Base-by-base conservation (phyloP, 2,329 filamentous ascomycete species). In the Xylariales sp. region DNA sequence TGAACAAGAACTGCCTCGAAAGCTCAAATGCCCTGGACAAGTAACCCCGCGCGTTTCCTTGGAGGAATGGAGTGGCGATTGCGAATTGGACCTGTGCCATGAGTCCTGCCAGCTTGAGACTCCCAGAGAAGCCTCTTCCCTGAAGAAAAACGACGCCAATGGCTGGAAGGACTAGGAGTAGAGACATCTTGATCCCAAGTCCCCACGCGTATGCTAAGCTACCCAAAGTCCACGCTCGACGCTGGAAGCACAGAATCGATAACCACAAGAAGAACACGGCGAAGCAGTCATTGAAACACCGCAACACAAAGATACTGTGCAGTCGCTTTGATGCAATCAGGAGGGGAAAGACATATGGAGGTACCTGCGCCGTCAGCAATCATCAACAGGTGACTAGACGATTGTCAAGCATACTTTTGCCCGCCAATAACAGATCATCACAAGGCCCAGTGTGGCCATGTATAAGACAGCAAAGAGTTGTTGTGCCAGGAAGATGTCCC, bases 281-380 rank as follows among this genome's bases (percentile, higher is more conserved):
- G 59, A 95, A 86, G 52, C 89, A 88, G 66, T 98, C 93, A 65
- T 98, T 98, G 73, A 98, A 98, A 57, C 91, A 84, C 31, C 93
- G 80, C 42, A 98, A 74, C 52, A 98, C 68, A 58, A 93, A 98
- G 52, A 98, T 85, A 62, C 88, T 95, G 63, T 98, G 93, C 19
- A 97, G 69, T 25, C 93, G 80, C 64, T 97, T 97, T 42, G 90
- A 96, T 33, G 95, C 68, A 40, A 95, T 77, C 37, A 98, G 75
- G 45, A 97, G 73, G 1, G 88, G 84, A 47, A 95, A 84, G 43
- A 97, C 71, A 63, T 94, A 97, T 0, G 88, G 88, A 7, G 93
- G 91, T 12, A 78, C 82, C 84, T 88, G 48, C 44, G 35, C 12
- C 12, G 40, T 45, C 24, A 42, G 11, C 9, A 34, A 16, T n/a